Evolutionary conservation across 164 flowering plant species (phyloP), one percentile per base, ranked within the genome.

Genomic region (Protea cynaroides): DNA sequence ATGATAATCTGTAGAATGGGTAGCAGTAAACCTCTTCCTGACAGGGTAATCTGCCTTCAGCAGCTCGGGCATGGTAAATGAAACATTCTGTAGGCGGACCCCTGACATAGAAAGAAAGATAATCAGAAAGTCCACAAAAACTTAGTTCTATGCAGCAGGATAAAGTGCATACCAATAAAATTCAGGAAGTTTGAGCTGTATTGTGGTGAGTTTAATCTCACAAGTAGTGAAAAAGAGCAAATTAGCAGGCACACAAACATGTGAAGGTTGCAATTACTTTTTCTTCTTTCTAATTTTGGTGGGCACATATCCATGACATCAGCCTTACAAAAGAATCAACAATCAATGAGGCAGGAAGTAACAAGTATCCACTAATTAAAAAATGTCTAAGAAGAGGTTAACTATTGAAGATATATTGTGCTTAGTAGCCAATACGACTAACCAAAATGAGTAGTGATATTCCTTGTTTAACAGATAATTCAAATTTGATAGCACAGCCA

Each of bases 51-150:
- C 67, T 79, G 71, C 85, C 79, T 81, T 89, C 86, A 25, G 72
- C 62, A 9, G 99, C 99, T 74, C 99, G 89, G 62, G 94, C 99
- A 82, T 86, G 96, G 73, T 83, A 89, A 59, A 94, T 25, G 65
- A 88, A 86, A 67, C 97, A 94, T 71, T 94, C 92, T 23, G 97
- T 94, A 65, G 99, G 87, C 23, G 99, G 99, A 68, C 99, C 99
- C 60, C 96, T 92, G 86, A 62, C 72, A 72, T 36, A 64, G 43
- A 65, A 59, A 65, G 18, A 63, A 13, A 61, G 25, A n/a, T 46
- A 65, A 19, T 66, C 52, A 70, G 64, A n/a, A 52, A 34, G 40
- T 10, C 17, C 9, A 24, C n/a, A 46, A 7, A 23, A 10, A 15
- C 23, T 23, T 18, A 14, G 22, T 49, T 57, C 36, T n/a, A 7